Base-by-base conservation (phyloP, 2,329 filamentous ascomycete genomes). In the Zasmidium citrigriseum region DNA sequence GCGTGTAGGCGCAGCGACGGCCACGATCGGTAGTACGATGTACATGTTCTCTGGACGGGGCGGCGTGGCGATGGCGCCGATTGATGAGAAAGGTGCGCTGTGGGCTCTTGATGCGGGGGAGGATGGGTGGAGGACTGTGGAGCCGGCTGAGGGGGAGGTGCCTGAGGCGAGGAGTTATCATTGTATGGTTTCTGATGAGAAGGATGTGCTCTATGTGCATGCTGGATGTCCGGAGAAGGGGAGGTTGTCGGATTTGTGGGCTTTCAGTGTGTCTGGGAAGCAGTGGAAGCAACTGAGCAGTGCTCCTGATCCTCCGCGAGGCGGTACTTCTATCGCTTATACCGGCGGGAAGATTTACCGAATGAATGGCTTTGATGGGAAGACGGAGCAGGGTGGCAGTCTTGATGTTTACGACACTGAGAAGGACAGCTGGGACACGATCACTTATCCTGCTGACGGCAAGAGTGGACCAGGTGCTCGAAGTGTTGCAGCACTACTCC, bases 11-110 rank as follows among this genome's bases (percentile, higher is more conserved):
- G 85, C 91, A 64, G 87, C 90, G 29, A 85, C 88, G 0, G 83
- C 87, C 12, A 82, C 86, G 1, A 83, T 95, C 58, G 82, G 86
- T 58, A 82, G 83, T 46, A 86, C 86, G 21, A 86, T 96, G 67
- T 93, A 93, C 75, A 64, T 96, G 45, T 96, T 93, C 73, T 91
- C 90, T 49, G 91, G 92, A 10, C 86, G 90, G 46, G 87, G 88
- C 29, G 89, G 89, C 0, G 75, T 80, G 2, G 85, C 85, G 24
- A 87, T 90, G 83, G 78, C 83, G 1, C 86, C 90, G 0, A 79
- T 96, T 11, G 85, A 93, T 53, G 91, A 96, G 68, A 73, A 79
- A 11, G 91, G 91, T 16, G 80, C 85, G 2, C 80, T 96, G 52
- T 96, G 91, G 91, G 79, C 86, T 25, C 93, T 90, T 68, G 84